These are phyloP conservation scores for Asterophora parasitica DNA, from an alignment of 768 basidiomycete species.

Conservation along the genomic window DNA sequence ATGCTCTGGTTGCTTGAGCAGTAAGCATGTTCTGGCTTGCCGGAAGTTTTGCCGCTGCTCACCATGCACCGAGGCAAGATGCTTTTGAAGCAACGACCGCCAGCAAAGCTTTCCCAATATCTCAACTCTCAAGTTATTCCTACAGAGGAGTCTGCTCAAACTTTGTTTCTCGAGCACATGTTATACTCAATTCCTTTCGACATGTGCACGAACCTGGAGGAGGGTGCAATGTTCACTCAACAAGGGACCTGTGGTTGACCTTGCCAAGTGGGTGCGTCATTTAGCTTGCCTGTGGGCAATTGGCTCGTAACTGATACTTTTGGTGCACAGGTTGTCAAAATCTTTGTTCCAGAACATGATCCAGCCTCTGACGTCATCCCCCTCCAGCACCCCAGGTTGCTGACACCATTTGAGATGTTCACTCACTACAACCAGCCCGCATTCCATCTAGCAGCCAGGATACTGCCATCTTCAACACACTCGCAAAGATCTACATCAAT, in stretches of 20 bases:
- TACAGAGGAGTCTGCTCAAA: too few relatives aligned
- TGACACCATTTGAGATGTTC: conserved; percentile 99
- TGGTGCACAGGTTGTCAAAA: conserved; percentile 92
- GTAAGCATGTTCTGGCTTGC: too few relatives aligned
- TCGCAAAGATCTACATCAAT: conserved; percentile 98
- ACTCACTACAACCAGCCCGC: conserved; percentile 89
- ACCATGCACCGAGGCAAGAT: too few relatives aligned
- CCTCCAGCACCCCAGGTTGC: conserved; percentile 99
- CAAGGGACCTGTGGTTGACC: conserved; percentile 90
- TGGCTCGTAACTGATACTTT: background rate
- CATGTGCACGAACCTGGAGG: conserved; percentile 94
- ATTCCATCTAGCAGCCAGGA: conserved; percentile 95
- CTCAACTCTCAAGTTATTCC: too few relatives aligned
- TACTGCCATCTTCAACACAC: conserved; percentile 89
- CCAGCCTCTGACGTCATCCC: conserved; percentile 96
- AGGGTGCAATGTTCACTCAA: conserved; percentile 93
- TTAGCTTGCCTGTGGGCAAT: background rate
- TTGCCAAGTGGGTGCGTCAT: conserved; percentile 74
- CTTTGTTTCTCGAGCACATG: too few relatives aligned
- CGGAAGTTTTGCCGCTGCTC: too few relatives aligned
- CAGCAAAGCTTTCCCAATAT: too few relatives aligned
- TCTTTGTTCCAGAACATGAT: conserved; percentile 99
- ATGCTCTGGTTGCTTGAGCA: too few relatives aligned
- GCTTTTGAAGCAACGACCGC: too few relatives aligned
- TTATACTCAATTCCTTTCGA: too few relatives aligned